Base-by-base conservation (phyloP, 495 filamentous ascomycete genomes). In the Neurospora intermedia region DNA sequence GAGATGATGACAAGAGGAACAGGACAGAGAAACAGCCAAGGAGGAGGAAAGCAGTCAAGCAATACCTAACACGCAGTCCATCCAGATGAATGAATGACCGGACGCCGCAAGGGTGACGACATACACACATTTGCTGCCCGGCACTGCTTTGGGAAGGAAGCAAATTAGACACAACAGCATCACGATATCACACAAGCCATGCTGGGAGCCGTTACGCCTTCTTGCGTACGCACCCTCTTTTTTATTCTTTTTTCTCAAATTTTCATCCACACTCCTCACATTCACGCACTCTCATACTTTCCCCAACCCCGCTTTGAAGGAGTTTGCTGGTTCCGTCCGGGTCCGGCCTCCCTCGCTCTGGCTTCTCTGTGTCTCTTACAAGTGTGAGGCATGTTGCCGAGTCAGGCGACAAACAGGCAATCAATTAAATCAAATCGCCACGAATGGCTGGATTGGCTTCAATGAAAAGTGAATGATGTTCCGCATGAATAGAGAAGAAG, bases 121-220 rank as follows among this genome's bases (percentile, higher is more conserved):
- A 70, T 38, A 69, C 11, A 40, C 31, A 69, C 40, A 20, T 70
- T 66, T 66, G 54, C 54, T 66, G 54, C 54, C 54, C 27, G 54
- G 54, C 54, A 66, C 54, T 66, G 15, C 31, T 71, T 43, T 71
- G 43, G 41, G 70, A 48, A 38, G 70, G 40, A 71, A 69, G 43
- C 31, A 71, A 71, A 73, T 42, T 69, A 23, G 40, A 74, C 74
- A 71, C 73, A 69, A 71, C 73, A 69, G 59, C 75, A 73, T 77
- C 59, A 38, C 59, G 54, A 75, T 71, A 75, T 74, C 75, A 73
- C 75, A 77, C 70, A 73, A 69, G 54, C 74, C 69, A 73, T 75
- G 75, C 74, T 66, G 66, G 71, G 62, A 75, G 74, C 75, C 75
- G 75, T 35, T 9, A 66, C 54, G 54, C 54, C 54, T 66, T 46